A percentile compares a stretch with the other conserved stretches of the same genome.
Evolutionary conservation across 345 rosid species (phyloP).

Genomic region (Brassica carinata): DNA sequence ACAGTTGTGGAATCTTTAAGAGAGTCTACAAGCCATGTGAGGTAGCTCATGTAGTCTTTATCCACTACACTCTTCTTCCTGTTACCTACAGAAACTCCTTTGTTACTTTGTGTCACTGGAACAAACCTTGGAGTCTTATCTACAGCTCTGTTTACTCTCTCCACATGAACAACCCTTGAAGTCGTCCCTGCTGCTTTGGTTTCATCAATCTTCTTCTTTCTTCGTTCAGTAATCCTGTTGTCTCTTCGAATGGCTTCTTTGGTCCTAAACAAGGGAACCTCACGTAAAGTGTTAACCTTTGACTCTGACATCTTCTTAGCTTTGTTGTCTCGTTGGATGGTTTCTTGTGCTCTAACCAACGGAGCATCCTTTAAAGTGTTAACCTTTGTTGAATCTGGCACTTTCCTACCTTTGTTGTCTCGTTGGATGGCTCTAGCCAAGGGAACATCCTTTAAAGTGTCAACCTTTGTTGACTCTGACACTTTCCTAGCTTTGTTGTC

Average conservation of each 20-base stretch:
- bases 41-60: constrained; percentile 33
- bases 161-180: constrained; percentile 2
- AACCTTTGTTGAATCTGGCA: background rate
- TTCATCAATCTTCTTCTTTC: background rate
- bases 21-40: constrained; percentile 36
- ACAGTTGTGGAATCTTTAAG: constrained; percentile 8
- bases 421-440: background rate
- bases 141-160: background rate
- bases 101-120: background rate
- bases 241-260: constrained; percentile 4
- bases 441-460: background rate
- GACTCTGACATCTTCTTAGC: background rate
- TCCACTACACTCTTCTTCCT: constrained; percentile 26
- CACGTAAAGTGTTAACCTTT: background rate
- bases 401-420: background rate
- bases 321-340: background rate
- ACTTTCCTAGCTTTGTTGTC: background rate
- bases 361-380: background rate
- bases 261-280: background rate
- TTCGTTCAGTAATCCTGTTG: background rate
- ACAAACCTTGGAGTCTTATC: constrained; percentile 8
- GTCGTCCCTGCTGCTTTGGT: constrained; percentile 1
- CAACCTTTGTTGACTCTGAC: background rate
- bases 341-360: background rate
- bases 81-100: background rate